These are phyloP conservation scores for Monilinia polystroma DNA, from an alignment of 2,329 filamentous ascomycete species.

Conservation along the genomic window DNA sequence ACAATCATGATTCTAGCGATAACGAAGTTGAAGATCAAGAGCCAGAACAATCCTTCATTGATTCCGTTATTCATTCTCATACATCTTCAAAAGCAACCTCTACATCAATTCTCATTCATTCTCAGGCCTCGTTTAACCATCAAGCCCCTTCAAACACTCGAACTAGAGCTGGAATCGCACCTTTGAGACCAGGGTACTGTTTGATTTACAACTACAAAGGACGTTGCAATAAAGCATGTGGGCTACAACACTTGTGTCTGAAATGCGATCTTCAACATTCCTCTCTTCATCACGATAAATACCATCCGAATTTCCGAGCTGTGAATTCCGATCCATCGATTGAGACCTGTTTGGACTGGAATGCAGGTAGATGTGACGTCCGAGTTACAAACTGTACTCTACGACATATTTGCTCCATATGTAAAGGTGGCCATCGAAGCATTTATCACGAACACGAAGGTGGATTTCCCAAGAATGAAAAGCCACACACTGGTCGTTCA, in stretches of 20 bases:
- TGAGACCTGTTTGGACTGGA: constrained; percentile 8
- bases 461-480: background rate
- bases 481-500: background rate
- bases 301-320: constrained; percentile 13
- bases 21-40: background rate
- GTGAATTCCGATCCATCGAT: background rate
- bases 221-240: constrained; percentile 8
- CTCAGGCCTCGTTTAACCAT: background rate
- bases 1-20: background rate
- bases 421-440: constrained; percentile 1
- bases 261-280: constrained; percentile 16
- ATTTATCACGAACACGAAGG: constrained; percentile 7
- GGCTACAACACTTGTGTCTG: constrained; percentile 11
- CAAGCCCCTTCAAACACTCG: background rate
- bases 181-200: constrained; percentile 10
- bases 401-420: constrained; percentile 7
- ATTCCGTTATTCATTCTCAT: background rate
- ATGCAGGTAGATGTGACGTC: background rate
- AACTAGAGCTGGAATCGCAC: constrained; percentile 3
- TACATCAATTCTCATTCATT: background rate
- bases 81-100: background rate
- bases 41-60: background rate
- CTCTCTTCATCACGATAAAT: constrained; percentile 4
- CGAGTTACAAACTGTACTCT: constrained; percentile 8
- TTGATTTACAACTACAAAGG: constrained; percentile 12